Evolutionary conservation across 805 yeast genomes (phyloP), one percentile per base, ranked within the genome.

Genomic region (Candida dajiaensis): DNA sequence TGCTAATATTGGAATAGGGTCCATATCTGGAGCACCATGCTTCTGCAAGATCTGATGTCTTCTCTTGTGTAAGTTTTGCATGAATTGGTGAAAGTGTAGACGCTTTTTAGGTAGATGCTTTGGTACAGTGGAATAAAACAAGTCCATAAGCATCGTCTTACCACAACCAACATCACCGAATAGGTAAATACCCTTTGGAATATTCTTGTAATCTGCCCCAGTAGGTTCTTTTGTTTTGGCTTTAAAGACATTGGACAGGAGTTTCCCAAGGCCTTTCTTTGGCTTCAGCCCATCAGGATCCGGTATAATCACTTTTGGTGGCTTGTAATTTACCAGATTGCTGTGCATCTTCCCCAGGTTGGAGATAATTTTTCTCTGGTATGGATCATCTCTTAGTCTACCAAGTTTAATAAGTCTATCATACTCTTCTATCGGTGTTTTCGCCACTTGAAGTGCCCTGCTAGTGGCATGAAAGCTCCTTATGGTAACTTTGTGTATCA

Each of bases 161-260:
- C 99, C 99, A 66, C 98, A 90, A 2, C 99, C 99, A 38, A 94
- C 99, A 64, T 94, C 98, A 20, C 99, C 99, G 65, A 87, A 94
- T 26, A 94, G 72, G 59, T 94, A 94, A 8, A 94, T 84, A 5
- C 99, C 99, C 53, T 76, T 72, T 2, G 94, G 96, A 13, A 82
- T 71, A 3, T 56, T 57, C 18, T 65, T 65, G 25, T 66, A 70
- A 38, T 59, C 64, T 11, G n/a, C 36, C 3, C 12, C 11, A 9
- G 52, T 50, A 31, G 54, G 43, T 3, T 42, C 38, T 38, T 50
- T 29, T 23, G 43, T 48, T 26, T 59, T 57, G 36, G 53, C 39
- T 38, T 75, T 63, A 12, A 74, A 28, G 6, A 64, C 49, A 1
- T 65, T 53, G 23, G 67, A 55, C 15, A 64, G 49, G 46, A 53